A percentile compares a stretch with the other conserved stretches of the same genome.
Conservation (phyloP, 306 rosid species). For the Clitoria ternatea region DNA sequence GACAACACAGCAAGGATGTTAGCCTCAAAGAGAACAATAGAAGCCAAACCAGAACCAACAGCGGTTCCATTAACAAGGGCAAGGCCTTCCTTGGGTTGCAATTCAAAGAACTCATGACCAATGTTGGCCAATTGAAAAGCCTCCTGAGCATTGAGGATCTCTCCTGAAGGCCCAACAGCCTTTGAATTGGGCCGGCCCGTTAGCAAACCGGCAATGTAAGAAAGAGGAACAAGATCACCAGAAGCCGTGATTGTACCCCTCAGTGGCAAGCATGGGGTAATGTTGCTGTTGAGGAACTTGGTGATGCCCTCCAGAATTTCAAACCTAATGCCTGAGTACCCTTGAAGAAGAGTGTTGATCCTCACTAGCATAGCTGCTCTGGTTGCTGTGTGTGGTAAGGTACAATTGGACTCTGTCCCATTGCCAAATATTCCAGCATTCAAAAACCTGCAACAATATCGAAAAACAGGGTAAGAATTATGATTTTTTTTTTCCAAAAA, state of each 20-base stretch:
- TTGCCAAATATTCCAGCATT: conserved; percentile 87
- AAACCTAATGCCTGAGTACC: conserved; percentile 87
- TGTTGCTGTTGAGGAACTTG: conserved; percentile 60
- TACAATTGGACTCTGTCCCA: conserved; percentile 61
- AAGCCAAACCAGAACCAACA: conserved; percentile 87
- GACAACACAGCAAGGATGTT: conserved; percentile 60
- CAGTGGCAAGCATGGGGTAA: conserved; percentile 78
- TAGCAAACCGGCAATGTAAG: conserved; percentile 80
- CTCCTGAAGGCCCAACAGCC: conserved; percentile 64
- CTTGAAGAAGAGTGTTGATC: conserved; percentile 90
- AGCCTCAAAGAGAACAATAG: conserved; percentile 79
- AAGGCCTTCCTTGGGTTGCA: conserved; percentile 92
- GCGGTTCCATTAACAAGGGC: conserved; percentile 95
- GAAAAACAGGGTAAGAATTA: neutral
- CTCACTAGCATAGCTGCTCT: conserved; percentile 89
- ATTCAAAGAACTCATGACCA: conserved; percentile 62
- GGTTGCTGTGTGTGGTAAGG: conserved; percentile 66
- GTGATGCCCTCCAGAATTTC: conserved; percentile 80
- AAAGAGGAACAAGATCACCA: conserved; percentile 85
- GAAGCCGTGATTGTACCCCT: conserved; percentile 86
- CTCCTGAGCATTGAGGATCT: conserved; percentile 48
- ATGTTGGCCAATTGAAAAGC: conserved; percentile 59
- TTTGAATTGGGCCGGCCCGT: conserved; percentile 79
- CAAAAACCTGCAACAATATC: conserved; percentile 51
- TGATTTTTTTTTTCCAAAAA: neutral